Evolutionary conservation across 371 early-diverging fungal genomes (phyloP).

Genomic region (Sanchytrium tribonematis): DNA sequence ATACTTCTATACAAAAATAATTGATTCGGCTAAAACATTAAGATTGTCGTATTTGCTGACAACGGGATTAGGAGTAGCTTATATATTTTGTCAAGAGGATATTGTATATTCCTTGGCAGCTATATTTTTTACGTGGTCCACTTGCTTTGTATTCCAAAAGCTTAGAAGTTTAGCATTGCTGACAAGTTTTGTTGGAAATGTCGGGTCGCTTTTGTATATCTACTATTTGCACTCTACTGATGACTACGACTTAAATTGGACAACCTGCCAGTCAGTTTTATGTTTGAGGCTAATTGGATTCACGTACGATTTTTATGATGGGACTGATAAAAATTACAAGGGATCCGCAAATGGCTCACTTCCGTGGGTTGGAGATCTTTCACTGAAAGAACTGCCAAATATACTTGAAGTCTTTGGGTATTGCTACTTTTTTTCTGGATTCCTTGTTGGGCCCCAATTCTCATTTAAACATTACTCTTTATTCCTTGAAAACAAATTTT

Average conservation of each 20-base stretch:
- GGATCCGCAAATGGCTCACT: background rate
- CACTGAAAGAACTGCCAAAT: constrained; percentile 22
- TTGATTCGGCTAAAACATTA: background rate
- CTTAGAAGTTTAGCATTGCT: background rate
- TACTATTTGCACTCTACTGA: background rate
- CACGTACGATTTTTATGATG: constrained; percentile 33
- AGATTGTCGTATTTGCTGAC: background rate
- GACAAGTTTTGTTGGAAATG: background rate
- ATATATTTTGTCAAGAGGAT: background rate
- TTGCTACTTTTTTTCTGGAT: constrained; percentile 54
- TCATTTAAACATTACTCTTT: constrained; percentile 30
- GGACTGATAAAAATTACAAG: constrained; percentile 6
- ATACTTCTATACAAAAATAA: background rate
- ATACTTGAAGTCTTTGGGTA: constrained; percentile 51
- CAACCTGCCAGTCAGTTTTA: constrained; percentile 39
- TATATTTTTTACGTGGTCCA: background rate
- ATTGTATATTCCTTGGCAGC: background rate
- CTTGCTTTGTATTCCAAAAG: background rate
- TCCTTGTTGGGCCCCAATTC: constrained; percentile 59
- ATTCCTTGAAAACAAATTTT: constrained; percentile 18
- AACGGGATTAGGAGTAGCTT: background rate
- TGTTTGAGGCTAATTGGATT: constrained; percentile 40
- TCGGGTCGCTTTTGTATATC: background rate
- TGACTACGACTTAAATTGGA: constrained; percentile 35
- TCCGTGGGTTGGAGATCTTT: constrained; percentile 6